phyloP scores from a whole-genome alignment of 2,329 filamentous ascomycete species.

The Fusarium sp. region DNA sequence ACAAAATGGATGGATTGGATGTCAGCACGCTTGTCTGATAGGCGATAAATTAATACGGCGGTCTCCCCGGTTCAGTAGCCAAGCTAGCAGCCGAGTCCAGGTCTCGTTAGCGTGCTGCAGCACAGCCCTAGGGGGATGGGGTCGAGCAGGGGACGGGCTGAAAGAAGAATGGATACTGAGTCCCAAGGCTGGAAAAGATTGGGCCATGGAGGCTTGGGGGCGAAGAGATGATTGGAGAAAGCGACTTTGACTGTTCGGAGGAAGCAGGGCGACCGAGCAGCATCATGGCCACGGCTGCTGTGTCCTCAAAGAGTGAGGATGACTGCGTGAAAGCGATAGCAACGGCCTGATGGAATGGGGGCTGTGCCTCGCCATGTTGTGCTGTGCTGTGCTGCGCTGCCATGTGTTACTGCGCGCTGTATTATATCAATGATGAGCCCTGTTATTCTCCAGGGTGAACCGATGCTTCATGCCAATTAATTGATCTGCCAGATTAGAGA shows the following conservation, averaged over 20 bases:
- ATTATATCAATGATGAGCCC: neutral
- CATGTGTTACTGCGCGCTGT: neutral
- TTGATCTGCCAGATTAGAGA: neutral
- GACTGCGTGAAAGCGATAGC: conserved; percentile 10
- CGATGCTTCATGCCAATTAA: neutral
- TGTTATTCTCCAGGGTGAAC: neutral
- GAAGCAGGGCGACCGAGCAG: neutral
- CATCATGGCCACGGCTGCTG: neutral
- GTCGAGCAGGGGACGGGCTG: conserved; percentile 5
- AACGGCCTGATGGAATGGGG: conserved; percentile 2
- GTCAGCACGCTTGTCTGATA: conserved; percentile 39
- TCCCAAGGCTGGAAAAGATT: conserved; percentile 15
- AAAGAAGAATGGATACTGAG: conserved; percentile 7
- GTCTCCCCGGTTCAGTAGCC: conserved; percentile 10
- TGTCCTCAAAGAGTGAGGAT: neutral
- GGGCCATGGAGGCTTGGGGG: conserved; percentile 13
- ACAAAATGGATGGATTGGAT: conserved; percentile 25
- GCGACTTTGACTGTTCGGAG: neutral
- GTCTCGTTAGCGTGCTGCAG: conserved; percentile 24
- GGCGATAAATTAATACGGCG: conserved; percentile 24
- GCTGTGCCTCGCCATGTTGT: conserved; percentile 9
- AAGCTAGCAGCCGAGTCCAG: conserved; percentile 28
- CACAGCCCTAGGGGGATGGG: conserved; percentile 36
- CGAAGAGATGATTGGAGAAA: conserved; percentile 24
- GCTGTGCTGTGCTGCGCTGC: neutral